These are phyloP conservation scores for Apostasia shenzhenica DNA, from an alignment of 106 monocot genomes.

Conservation along the genomic window DNA sequence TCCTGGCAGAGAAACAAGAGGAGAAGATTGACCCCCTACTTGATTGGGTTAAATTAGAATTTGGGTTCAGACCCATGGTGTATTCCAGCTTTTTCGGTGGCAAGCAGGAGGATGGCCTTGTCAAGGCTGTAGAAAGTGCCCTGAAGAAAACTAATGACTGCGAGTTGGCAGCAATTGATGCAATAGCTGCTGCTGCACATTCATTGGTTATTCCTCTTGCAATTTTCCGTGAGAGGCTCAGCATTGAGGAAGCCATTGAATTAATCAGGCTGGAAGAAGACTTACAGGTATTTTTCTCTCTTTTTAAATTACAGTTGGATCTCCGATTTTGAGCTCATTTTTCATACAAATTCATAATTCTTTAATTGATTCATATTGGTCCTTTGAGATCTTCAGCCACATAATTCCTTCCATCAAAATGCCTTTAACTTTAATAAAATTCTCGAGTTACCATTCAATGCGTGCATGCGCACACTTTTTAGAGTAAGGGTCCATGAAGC, in stretches of 20 bases:
- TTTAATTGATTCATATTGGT: not conserved
- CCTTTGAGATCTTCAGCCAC: too few relatives aligned
- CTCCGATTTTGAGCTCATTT: not conserved
- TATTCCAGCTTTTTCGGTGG: constrained; percentile 69
- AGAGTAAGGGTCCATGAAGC: too few relatives aligned
- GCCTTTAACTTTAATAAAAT: too few relatives aligned
- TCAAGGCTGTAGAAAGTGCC: constrained; percentile 45
- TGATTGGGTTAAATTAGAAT: constrained; percentile 83
- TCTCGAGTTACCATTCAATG: too few relatives aligned
- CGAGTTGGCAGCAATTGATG: constrained; percentile 88
- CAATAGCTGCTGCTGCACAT: constrained; percentile 83
- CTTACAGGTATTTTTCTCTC: constrained; percentile 44
- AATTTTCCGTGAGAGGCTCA: constrained; percentile 51
- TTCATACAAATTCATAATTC: not conserved
- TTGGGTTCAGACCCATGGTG: constrained; percentile 58
- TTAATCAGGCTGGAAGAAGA: constrained; percentile 95
- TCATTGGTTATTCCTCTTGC: constrained; percentile 85
- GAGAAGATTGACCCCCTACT: constrained; percentile 82
- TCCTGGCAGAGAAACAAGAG: constrained; percentile 66
- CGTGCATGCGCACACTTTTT: too few relatives aligned
- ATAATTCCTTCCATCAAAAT: too few relatives aligned
- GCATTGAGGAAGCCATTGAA: constrained; percentile 80
- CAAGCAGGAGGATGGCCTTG: constrained; percentile 62
- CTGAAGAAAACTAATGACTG: constrained; percentile 60
- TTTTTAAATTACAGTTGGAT: not conserved